Conservation (phyloP, 2,329 filamentous ascomycete genomes). For the Epichloe sylvatica region DNA sequence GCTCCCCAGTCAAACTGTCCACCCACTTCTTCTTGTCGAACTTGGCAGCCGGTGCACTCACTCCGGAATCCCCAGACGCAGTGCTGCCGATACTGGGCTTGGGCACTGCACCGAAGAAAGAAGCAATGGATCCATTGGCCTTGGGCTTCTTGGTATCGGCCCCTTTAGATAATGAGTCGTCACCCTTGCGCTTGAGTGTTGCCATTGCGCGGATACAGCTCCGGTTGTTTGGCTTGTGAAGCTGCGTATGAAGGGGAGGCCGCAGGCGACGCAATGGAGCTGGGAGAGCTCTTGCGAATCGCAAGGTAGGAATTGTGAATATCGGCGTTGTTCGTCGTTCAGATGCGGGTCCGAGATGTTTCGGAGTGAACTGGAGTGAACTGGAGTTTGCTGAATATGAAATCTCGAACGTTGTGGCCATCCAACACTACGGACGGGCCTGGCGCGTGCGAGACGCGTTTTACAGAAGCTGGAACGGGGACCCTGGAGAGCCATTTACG, state of each 20-base stretch:
- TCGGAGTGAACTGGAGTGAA: background rate
- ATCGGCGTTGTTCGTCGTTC: background rate
- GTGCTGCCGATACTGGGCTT: constrained; percentile 26
- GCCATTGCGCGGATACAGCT: constrained; percentile 27
- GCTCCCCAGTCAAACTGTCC: constrained; percentile 62
- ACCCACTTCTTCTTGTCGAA: constrained; percentile 91
- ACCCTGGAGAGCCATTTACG: background rate
- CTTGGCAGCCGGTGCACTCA: constrained; percentile 28
- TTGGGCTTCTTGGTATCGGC: constrained; percentile 56
- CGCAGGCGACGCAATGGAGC: background rate
- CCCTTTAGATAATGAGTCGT: constrained; percentile 28
- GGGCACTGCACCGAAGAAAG: constrained; percentile 65
- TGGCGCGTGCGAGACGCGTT: background rate
- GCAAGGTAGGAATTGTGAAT: background rate
- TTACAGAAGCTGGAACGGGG: background rate
- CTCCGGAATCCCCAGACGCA: constrained; percentile 13
- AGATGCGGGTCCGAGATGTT: background rate
- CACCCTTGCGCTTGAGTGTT: constrained; percentile 51
- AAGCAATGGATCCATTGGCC: constrained; percentile 65
- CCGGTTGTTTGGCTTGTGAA: background rate
- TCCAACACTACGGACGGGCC: background rate
- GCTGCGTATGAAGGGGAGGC: background rate
- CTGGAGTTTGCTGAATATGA: background rate
- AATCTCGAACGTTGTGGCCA: too few species aligned
- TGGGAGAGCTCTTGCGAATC: background rate